These are phyloP conservation scores for Apiospora kogelbergensis DNA, from an alignment of 2,329 filamentous ascomycete species.

Conservation along the genomic window DNA sequence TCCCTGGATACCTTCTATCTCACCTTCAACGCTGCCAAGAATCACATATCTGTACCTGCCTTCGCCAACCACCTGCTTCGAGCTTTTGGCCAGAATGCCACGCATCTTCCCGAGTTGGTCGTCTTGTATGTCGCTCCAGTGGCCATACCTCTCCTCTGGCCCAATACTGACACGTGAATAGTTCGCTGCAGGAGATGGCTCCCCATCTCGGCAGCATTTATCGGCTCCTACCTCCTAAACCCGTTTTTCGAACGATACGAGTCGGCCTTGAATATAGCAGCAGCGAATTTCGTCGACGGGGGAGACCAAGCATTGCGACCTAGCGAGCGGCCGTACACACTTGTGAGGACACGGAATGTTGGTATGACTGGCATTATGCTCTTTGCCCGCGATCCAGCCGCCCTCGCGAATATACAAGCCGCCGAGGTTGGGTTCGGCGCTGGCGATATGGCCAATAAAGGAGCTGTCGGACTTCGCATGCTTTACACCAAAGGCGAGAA, in stretches of 20 bases:
- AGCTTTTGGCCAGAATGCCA: constrained; percentile 51
- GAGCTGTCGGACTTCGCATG: constrained; percentile 78
- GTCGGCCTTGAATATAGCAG: constrained; percentile 70
- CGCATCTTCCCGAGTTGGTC: constrained; percentile 52
- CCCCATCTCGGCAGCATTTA: constrained; percentile 83
- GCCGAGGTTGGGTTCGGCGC: constrained; percentile 83
- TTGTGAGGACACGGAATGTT: constrained; percentile 70
- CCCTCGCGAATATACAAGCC: constrained; percentile 67
- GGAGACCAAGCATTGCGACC: constrained; percentile 19
- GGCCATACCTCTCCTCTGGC: not conserved
- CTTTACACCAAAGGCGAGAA: constrained; percentile 49
- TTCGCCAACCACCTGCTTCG: constrained; percentile 71
- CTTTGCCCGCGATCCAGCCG: constrained; percentile 66
- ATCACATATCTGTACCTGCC: constrained; percentile 64
- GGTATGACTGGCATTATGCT: constrained; percentile 91
- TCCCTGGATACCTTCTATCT: constrained; percentile 72
- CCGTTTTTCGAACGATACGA: constrained; percentile 74
- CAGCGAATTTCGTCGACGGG: constrained; percentile 38
- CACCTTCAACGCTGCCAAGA: constrained; percentile 87
- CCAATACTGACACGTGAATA: constrained; percentile 32
- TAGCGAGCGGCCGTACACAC: constrained; percentile 57
- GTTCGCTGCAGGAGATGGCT: constrained; percentile 86
- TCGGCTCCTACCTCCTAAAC: constrained; percentile 76
- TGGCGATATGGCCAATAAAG: constrained; percentile 93
- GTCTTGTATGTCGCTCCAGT: constrained; percentile 49